Base-by-base conservation (phyloP, 441 rosid species). In the Croton laevigatus region DNA sequence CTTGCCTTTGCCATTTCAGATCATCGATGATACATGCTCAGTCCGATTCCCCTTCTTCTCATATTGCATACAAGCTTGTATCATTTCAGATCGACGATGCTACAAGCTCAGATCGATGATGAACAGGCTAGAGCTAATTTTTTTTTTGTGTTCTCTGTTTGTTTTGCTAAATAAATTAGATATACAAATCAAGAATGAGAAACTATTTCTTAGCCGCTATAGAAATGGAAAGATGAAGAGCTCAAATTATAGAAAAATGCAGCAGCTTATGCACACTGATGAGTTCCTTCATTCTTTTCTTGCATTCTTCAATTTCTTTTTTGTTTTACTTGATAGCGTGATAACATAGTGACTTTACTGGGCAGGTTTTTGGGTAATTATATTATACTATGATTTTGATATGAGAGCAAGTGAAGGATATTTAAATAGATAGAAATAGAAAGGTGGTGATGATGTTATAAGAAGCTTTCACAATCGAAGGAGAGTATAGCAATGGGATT, bases 351-450 rank as follows among this genome's bases (percentile, higher is more conserved):
- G 37, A 58, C 65, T 55, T 59, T 17, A 42, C 67, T 57, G 60
- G 17, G 71, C 83, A 82, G 81, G 78, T 64, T 17, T 65, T 20
- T 54, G 63, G 55, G 44, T 51, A 36, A n/a, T n/a, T n/a, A n/a
- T n/a, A 64, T 75, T 69, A 71, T 54, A 61, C 52, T 42, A 53
- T 65, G 72, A 65, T 67, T 61, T 49, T 11, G 72, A 62, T 55
- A 62, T 76, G 60, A 7, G n/a, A n/a, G n/a, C 63, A 52, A 61
- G 59, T 38, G 42, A 19, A 65, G 70, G 68, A 65, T 36, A 8
- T 79, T n/a, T n/a, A n/a, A n/a, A 71, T 77, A 64, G 61, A 73
- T 76, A n/a, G n/a, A n/a, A n/a, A n/a, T n/a, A 73, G 42, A 44
- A 40, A 22, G 37, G 54, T 59, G 37, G n/a, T 36, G 36, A 3